Evolutionary conservation across 306 rosid species (phyloP), one percentile per base, ranked within the genome.

Genomic region (Abrus pulchellus): DNA sequence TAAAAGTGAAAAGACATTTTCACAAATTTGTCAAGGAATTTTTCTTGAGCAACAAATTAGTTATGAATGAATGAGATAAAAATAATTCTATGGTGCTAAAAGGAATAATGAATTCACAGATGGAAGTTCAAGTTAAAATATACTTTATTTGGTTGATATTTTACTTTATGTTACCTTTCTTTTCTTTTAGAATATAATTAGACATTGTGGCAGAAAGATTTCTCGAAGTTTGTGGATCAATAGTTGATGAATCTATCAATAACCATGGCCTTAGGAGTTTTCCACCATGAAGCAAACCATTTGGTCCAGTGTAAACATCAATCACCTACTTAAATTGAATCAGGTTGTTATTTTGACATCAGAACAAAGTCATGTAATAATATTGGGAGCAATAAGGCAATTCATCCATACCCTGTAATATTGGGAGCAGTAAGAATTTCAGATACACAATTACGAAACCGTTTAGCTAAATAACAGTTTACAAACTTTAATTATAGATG

Each of bases 141-240:
- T 38, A 72, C 48, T 63, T 53, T 14, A 74, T 75, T 61, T 59
- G 49, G 73, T 60, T 29, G 49, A 48, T 59, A 72, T 52, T 76
- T 76, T 78, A 72, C 33, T 75, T 62, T 29, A 64, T 33, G 47
- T 55, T 89, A 94, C 97, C 98, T 88, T 83, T 88, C 73, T 85
- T 85, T 75, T 83, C 88, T 90, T 88, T 90, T 82, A 93, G 80
- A 80, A 36, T 83, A 85, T 87, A 87, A 76, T 84, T 81, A 70
- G 97, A 91, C 53, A 95, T 61, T 48, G 86, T 79, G 5, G 76
- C 79, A 68, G 97, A 91, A 83, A 95, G 94, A 64, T 86, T 89
- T 89, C 96, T 88, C 0, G 98, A 93, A 64, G 96, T 90, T 83
- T 87, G 94, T 47, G 99, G 98, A 89, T 95, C 99, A 69, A 93